Evolutionary conservation across 176 grass and related monocot species (phyloP).

Genomic region (Cocos nucifera): DNA sequence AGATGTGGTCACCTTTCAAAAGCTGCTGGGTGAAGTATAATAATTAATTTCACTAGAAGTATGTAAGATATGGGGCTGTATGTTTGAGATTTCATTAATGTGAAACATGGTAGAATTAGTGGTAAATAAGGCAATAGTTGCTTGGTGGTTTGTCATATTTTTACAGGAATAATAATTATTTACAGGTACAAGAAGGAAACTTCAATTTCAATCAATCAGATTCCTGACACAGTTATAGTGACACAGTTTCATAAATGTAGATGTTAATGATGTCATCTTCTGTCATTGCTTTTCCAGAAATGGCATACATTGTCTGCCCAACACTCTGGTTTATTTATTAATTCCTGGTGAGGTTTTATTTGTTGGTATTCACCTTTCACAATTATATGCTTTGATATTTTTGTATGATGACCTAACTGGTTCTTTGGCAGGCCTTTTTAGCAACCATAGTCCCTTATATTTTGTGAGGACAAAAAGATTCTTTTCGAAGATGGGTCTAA

Average conservation of each 20-base stretch:
- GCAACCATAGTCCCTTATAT: conserved; percentile 89
- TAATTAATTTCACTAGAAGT: too few relatives aligned
- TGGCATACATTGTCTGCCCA: conserved; percentile 57
- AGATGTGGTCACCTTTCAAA: too few relatives aligned
- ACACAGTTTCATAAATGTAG: background rate
- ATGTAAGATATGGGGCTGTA: too few relatives aligned
- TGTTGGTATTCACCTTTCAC: background rate
- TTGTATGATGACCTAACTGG: background rate
- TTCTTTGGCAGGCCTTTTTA: conserved; percentile 68
- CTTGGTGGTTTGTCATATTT: too few relatives aligned
- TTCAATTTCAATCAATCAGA: too few relatives aligned
- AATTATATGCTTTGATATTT: background rate
- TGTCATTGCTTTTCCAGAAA: conserved; percentile 58
- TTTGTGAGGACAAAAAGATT: conserved; percentile 73
- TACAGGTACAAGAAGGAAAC: too few relatives aligned
- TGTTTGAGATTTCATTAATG: too few relatives aligned
- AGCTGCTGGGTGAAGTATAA: too few relatives aligned
- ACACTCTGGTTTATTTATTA: conserved; percentile 82
- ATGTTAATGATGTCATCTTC: background rate
- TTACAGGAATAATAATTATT: too few relatives aligned
- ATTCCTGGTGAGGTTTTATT: conserved; percentile 69
- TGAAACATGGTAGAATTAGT: too few relatives aligned
- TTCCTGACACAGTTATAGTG: too few relatives aligned
- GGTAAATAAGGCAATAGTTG: too few relatives aligned
- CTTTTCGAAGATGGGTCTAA: conserved; percentile 86